These are phyloP conservation scores for Heritiera fomes DNA, from an alignment of 345 rosid genomes.

Conservation along the genomic window DNA sequence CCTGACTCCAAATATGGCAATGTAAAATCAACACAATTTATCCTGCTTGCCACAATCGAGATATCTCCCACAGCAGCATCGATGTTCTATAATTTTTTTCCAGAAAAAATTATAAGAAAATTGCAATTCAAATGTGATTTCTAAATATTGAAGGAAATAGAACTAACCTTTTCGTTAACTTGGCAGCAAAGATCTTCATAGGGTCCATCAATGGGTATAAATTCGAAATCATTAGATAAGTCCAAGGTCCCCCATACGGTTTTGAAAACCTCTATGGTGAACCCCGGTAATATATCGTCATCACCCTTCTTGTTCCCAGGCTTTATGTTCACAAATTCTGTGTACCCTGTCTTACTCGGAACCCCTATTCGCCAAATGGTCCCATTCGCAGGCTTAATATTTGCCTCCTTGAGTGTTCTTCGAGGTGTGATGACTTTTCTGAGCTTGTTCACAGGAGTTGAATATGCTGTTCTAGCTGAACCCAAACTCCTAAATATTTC, in stretches of 20 bases:
- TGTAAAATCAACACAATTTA: slow-evolving; percentile 38
- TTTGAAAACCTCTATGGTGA: slow-evolving; percentile 38
- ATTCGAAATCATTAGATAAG: slow-evolving; percentile 31
- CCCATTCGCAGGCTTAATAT: slow-evolving; percentile 27
- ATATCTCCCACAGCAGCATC: slow-evolving; percentile 38
- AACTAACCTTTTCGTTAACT: slow-evolving; percentile 23
- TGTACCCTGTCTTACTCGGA: slow-evolving; percentile 37
- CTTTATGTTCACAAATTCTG: slow-evolving; percentile 35
- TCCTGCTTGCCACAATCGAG: slow-evolving; percentile 27
- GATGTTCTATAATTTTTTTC: not conserved
- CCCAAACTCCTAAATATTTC: not conserved
- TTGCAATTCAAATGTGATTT: not conserved
- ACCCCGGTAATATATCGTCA: slow-evolving; percentile 14
- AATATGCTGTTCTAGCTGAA: not conserved
- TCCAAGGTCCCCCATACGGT: slow-evolving; percentile 20
- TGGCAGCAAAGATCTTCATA: slow-evolving; percentile 33
- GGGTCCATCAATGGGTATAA: slow-evolving; percentile 17
- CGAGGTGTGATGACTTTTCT: slow-evolving; percentile 25
- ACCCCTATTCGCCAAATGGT: slow-evolving; percentile 31
- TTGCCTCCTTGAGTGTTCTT: slow-evolving; percentile 20
- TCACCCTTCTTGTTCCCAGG: not conserved
- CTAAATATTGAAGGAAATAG: not conserved
- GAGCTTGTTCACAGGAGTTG: not conserved
- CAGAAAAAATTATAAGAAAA: not conserved
- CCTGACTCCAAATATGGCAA: slow-evolving; percentile 44